Evolutionary conservation across 106 monocot genomes (phyloP).

Genomic region (Allium fistulosum): DNA sequence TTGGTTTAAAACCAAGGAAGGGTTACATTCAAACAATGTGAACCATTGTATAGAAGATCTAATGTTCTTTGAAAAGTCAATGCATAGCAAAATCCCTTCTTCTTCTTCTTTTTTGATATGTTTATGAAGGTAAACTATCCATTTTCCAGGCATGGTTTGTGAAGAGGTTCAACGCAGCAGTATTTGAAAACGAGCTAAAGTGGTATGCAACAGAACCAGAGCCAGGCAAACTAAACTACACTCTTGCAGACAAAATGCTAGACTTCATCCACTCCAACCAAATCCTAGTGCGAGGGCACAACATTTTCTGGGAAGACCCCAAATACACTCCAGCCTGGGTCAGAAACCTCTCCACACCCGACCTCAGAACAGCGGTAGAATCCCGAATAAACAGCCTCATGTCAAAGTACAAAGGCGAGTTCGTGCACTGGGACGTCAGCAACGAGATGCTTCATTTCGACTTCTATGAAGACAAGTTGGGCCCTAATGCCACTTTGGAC

Average conservation of each 20-base stretch:
- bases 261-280: conserved; percentile 56
- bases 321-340: conserved; percentile 79
- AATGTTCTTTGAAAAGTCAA: too few relatives aligned
- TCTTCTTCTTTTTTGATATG: too few relatives aligned
- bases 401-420: conserved; percentile 74
- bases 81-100: too few relatives aligned
- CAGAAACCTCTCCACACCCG: conserved; percentile 48
- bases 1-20: too few relatives aligned
- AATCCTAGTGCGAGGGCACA: conserved; percentile 73
- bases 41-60: too few relatives aligned
- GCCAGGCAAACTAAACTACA: conserved; percentile 63
- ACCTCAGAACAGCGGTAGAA: conserved; percentile 49
- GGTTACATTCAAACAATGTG: too few relatives aligned
- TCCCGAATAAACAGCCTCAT: conserved; percentile 65
- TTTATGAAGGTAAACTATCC: background rate
- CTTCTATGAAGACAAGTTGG: conserved; percentile 84
- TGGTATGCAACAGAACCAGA: conserved; percentile 89
- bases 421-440: conserved; percentile 97
- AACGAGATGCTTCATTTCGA: conserved; percentile 96
- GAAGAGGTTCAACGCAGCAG: conserved; percentile 82
- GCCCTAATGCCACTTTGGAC: conserved; percentile 43
- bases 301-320: conserved; percentile 99
- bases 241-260: conserved; percentile 64
- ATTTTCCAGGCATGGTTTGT: conserved; percentile 61
- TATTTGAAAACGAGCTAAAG: conserved; percentile 97